These are phyloP conservation scores for Nakazawaea wickerhamii DNA, from an alignment of 805 yeast genomes.

Conservation along the genomic window DNA sequence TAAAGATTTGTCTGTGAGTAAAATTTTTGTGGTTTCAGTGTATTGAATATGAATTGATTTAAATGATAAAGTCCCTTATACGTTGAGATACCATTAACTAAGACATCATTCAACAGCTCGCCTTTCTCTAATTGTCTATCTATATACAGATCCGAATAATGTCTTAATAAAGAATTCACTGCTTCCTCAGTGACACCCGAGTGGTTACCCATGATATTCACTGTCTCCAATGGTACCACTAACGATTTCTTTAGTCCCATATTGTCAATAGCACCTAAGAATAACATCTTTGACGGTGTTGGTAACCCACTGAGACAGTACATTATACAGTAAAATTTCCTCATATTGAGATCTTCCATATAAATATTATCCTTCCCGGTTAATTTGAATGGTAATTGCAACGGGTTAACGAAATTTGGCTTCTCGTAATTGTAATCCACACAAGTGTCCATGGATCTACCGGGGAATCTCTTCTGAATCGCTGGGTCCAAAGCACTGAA, in stretches of 20 bases:
- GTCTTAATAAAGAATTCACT: neutral
- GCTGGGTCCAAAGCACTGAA: neutral
- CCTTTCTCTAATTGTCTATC: neutral
- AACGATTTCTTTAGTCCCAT: constrained; percentile 3
- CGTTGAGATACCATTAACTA: neutral
- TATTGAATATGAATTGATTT: constrained; percentile 3
- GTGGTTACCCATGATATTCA: neutral
- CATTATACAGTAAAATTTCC: neutral
- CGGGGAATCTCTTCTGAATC: neutral
- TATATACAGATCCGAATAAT: neutral
- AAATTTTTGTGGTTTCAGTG: neutral
- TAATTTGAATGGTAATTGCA: constrained; percentile 2
- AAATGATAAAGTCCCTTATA: neutral
- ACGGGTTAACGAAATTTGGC: neutral
- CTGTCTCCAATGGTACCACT: neutral
- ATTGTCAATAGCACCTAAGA: constrained; percentile 4
- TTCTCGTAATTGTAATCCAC: constrained; percentile 1
- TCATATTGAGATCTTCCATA: constrained; percentile 1
- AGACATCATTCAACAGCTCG: neutral
- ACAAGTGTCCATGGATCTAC: neutral
- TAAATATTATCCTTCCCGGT: neutral
- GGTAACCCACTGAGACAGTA: constrained; percentile 2
- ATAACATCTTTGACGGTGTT: constrained; percentile 1
- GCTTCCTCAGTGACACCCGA: neutral
- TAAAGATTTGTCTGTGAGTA: neutral